Percentiles rank a stretch among this genome's conserved stretches.
phyloP scores from a whole-genome alignment of 2,329 filamentous ascomycete genomes.

The Neopestalotiopsis sp. region DNA sequence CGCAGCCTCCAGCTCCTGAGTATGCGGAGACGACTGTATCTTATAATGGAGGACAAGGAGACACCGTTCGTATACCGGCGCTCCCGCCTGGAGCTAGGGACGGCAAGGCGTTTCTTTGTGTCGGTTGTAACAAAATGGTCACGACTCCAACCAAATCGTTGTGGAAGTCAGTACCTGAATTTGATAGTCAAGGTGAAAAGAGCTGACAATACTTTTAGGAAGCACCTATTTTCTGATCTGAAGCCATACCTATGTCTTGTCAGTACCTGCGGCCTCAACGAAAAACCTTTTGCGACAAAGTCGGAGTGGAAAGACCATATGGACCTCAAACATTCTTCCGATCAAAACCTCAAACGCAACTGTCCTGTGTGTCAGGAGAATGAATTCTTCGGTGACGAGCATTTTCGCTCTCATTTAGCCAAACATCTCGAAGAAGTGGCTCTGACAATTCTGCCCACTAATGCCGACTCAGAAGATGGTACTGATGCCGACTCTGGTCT shows the following conservation, averaged over 20 bases:
- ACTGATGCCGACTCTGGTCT: constrained; percentile 19
- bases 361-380: constrained; percentile 16
- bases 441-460: constrained; percentile 18
- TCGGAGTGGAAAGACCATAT: constrained; percentile 15
- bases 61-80: constrained; percentile 20
- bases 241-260: constrained; percentile 20
- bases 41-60: constrained; percentile 20
- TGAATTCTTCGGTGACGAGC: not conserved
- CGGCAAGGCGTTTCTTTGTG: constrained; percentile 13
- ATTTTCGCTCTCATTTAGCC: constrained; percentile 9
- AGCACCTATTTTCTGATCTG: constrained; percentile 19
- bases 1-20: not conserved
- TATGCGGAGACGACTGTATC: constrained; percentile 24
- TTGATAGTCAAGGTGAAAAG: not conserved
- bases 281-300: constrained; percentile 12
- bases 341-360: not conserved
- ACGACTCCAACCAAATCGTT: not conserved
- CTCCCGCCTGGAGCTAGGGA: constrained; percentile 21
- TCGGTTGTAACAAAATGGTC: not conserved
- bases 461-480: constrained; percentile 21
- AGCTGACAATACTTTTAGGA: constrained; percentile 9
- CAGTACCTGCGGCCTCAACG: constrained; percentile 5
- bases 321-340: not conserved
- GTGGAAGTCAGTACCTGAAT: not conserved
- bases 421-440: constrained; percentile 20